These are phyloP conservation scores for Thelephora terrestris DNA, from an alignment of 1,284 basidiomycete species.

Conservation along the genomic window DNA sequence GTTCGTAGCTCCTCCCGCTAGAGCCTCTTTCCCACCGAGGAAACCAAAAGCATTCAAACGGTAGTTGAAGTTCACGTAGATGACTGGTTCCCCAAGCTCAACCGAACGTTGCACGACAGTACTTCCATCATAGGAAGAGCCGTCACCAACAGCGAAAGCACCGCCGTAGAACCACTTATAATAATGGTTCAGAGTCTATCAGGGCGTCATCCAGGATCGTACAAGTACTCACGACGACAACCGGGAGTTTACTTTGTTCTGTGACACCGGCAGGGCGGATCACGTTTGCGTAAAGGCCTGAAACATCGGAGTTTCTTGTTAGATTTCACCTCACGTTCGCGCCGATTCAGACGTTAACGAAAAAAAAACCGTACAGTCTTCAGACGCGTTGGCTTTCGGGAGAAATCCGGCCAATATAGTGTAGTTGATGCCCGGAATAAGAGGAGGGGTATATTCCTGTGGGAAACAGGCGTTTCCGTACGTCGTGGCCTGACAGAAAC, in stretches of 20 bases:
- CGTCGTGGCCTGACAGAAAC: slow-evolving; percentile 20
- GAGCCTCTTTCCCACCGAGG: slow-evolving; percentile 38
- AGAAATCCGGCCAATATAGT: slow-evolving; percentile 13
- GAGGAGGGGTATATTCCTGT: slow-evolving; percentile 27
- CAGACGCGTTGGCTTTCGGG: slow-evolving; percentile 22
- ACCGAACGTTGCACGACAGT: slow-evolving; percentile 39
- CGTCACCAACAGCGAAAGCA: not conserved
- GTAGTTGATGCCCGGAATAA: slow-evolving; percentile 21
- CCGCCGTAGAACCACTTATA: slow-evolving; percentile 33
- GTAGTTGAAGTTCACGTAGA: slow-evolving; percentile 52
- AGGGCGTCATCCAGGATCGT: not conserved
- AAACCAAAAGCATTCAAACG: slow-evolving; percentile 37
- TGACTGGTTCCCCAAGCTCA: slow-evolving; percentile 33
- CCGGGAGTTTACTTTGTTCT: slow-evolving; percentile 35
- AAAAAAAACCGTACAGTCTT: slow-evolving; percentile 21
- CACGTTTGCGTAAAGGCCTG: slow-evolving; percentile 51
- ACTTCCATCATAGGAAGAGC: slow-evolving; percentile 18
- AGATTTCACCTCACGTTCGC: slow-evolving; percentile 9
- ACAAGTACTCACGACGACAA: slow-evolving; percentile 35
- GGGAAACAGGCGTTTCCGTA: slow-evolving; percentile 44
- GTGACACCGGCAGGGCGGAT: slow-evolving; percentile 33
- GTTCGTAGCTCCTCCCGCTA: slow-evolving; percentile 41
- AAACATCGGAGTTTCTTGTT: not conserved
- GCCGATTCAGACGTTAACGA: slow-evolving; percentile 38
- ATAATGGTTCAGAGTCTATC: not conserved